Evolutionary conservation across 1,139 yeast species (phyloP).

Genomic region (Lodderomyces oxycetoniae): DNA sequence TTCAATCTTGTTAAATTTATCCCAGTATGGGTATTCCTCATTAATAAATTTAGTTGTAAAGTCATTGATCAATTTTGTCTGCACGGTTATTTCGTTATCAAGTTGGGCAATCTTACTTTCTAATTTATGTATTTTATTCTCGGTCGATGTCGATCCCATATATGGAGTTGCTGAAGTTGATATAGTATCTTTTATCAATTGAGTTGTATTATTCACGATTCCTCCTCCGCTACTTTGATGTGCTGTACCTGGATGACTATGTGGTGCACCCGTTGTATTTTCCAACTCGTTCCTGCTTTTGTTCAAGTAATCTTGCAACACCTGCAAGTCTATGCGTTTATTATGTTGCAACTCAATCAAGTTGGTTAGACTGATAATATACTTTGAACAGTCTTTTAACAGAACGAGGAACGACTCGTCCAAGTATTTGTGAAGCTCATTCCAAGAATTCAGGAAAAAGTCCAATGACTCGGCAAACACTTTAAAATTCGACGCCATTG

Average conservation of each 20-base stretch:
- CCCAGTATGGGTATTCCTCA: conserved; percentile 81
- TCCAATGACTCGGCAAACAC: conserved; percentile 45
- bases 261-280: conserved; percentile 40
- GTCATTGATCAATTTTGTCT: conserved; percentile 46
- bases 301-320: conserved; percentile 68
- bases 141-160: conserved; percentile 38
- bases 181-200: conserved; percentile 42
- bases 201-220: conserved; percentile 42
- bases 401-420: conserved; percentile 83
- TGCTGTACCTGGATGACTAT: conserved; percentile 12
- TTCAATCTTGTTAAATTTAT: conserved; percentile 72
- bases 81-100: conserved; percentile 52
- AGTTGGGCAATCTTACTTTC: conserved; percentile 31
- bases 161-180: conserved; percentile 42
- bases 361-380: conserved; percentile 68
- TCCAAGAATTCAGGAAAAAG: conserved; percentile 45
- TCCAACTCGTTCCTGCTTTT: conserved; percentile 69
- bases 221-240: conserved; percentile 22
- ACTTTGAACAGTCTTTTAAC: conserved; percentile 82
- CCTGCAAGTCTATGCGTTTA: conserved; percentile 87
- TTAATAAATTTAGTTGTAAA: conserved; percentile 69
- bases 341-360: conserved; percentile 83
- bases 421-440: conserved; percentile 48
- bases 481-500: conserved; percentile 30
- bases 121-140: conserved; percentile 31